Percentiles rank a stretch among this genome's conserved stretches.
Evolutionary conservation across 805 yeast species (phyloP).

Genomic region (Danielozyma ontarioensis): DNA sequence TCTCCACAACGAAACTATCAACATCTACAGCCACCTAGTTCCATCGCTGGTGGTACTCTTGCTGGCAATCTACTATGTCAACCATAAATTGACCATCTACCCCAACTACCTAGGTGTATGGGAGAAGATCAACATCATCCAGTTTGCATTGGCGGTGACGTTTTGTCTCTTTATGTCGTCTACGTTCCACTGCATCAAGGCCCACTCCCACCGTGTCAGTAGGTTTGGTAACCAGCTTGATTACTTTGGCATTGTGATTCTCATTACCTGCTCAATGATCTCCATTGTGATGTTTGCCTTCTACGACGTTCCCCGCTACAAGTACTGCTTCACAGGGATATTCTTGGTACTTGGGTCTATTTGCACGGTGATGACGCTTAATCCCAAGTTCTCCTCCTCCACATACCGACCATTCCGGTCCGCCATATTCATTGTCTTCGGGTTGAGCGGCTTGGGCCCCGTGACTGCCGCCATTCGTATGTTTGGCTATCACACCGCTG

Average conservation of each 20-base stretch:
- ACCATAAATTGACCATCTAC: conserved; percentile 19
- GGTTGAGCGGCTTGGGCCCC: conserved; percentile 73
- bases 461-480: conserved; percentile 45
- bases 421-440: conserved; percentile 71
- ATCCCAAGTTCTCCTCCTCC: conserved; percentile 61
- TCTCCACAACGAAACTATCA: conserved; percentile 67
- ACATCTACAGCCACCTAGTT: conserved; percentile 62
- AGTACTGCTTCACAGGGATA: conserved; percentile 35
- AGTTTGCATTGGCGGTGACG: conserved; percentile 54
- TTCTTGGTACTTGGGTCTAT: conserved; percentile 52
- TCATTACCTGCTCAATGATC: conserved; percentile 54
- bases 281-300: conserved; percentile 36
- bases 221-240: conserved; percentile 64
- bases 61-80: conserved; percentile 19
- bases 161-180: conserved; percentile 60
- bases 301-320: conserved; percentile 37
- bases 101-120: conserved; percentile 21
- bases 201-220: conserved; percentile 55
- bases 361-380: conserved; percentile 61
- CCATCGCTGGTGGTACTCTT: conserved; percentile 34
- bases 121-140: conserved; percentile 47
- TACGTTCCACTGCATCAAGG: conserved; percentile 60
- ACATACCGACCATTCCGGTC: conserved; percentile 77
- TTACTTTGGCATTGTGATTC: conserved; percentile 67
- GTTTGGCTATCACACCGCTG: conserved; percentile 48